phyloP scores from a whole-genome alignment of 352 stramenopile genomes.

The Thalassiosira ordinaria region DNA sequence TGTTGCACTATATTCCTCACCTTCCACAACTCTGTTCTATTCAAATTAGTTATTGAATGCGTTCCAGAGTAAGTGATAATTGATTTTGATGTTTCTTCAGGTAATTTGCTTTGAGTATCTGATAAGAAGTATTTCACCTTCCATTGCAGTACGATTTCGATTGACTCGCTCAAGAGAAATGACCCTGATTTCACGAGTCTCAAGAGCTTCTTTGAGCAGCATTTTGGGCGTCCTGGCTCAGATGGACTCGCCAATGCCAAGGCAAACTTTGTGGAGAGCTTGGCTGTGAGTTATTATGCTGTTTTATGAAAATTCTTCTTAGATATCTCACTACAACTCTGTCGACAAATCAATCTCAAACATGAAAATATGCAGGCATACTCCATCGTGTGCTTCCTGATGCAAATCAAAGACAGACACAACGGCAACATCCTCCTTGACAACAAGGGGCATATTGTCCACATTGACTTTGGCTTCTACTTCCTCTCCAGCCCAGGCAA shows the following conservation, averaged over 20 bases:
- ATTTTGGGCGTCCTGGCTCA: slow-evolving; percentile 86
- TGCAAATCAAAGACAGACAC: slow-evolving; percentile 98
- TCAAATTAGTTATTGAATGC: slow-evolving; percentile 92
- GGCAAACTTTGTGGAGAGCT: slow-evolving; percentile 93
- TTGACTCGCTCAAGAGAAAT: slow-evolving; percentile 97
- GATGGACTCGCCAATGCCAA: slow-evolving; percentile 87
- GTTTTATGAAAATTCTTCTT: background rate
- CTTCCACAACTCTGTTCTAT: too few relatives aligned
- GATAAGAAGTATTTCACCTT: background rate
- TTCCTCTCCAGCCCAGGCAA: slow-evolving; percentile 91
- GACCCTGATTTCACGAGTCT: slow-evolving; percentile 92
- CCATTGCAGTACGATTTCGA: slow-evolving; percentile 88
- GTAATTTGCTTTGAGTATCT: background rate
- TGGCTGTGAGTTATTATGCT: slow-evolving; percentile 93
- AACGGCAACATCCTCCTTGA: slow-evolving; percentile 98
- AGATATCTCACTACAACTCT: slow-evolving; percentile 2
- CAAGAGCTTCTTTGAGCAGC: slow-evolving; percentile 93
- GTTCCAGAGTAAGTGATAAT: slow-evolving; percentile 87
- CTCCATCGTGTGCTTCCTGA: slow-evolving; percentile 95
- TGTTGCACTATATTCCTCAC: too few relatives aligned
- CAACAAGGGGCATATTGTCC: slow-evolving; percentile 94
- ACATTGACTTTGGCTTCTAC: slow-evolving; percentile 96
- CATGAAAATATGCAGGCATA: slow-evolving; percentile 60
- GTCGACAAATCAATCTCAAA: slow-evolving; percentile 11
- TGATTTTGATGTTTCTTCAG: background rate